Percentiles rank a stretch among this genome's conserved stretches.
Evolutionary conservation across 73 alveolate genomes (phyloP).

Genomic region (Paramecium octaurelia): DNA sequence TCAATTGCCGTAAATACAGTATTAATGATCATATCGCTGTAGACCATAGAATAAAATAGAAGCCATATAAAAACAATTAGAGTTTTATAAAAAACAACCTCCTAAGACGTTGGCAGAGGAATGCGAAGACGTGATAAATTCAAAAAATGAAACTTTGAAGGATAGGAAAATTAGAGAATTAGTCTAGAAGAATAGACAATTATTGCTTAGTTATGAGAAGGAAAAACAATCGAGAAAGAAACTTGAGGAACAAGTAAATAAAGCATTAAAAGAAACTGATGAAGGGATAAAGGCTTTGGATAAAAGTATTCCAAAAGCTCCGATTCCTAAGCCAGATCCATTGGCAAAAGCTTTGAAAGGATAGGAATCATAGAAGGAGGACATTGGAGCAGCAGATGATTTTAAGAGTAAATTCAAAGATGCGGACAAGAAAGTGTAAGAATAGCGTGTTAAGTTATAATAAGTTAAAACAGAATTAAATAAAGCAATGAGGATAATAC

Average conservation of each 20-base stretch:
- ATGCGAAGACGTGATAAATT: conserved; percentile 54
- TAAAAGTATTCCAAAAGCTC: background rate
- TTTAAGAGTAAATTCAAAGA: conserved; percentile 48
- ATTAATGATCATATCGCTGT: background rate
- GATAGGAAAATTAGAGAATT: conserved; percentile 53
- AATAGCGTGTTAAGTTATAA: conserved; percentile 37
- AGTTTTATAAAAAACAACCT: background rate
- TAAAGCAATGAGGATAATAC: conserved; percentile 56
- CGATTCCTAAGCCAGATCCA: background rate
- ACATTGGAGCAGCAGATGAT: conserved; percentile 38
- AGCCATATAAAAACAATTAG: conserved; percentile 20
- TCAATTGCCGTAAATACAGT: background rate
- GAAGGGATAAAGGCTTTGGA: conserved; percentile 22
- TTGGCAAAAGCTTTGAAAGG: conserved; percentile 35
- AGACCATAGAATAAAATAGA: conserved; percentile 24
- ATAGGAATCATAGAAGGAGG: background rate
- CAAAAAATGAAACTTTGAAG: conserved; percentile 57
- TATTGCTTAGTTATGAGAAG: conserved; percentile 21
- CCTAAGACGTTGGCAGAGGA: conserved; percentile 18
- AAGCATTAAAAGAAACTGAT: conserved; percentile 46
- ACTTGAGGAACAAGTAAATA: conserved; percentile 47
- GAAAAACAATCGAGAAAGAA: conserved; percentile 37
- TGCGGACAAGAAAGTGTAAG: conserved; percentile 57
- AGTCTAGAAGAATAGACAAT: conserved; percentile 33
- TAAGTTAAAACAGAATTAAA: conserved; percentile 46